Evolutionary conservation across 805 yeast species (phyloP).

Genomic region (Hanseniaspora valbyensis): DNA sequence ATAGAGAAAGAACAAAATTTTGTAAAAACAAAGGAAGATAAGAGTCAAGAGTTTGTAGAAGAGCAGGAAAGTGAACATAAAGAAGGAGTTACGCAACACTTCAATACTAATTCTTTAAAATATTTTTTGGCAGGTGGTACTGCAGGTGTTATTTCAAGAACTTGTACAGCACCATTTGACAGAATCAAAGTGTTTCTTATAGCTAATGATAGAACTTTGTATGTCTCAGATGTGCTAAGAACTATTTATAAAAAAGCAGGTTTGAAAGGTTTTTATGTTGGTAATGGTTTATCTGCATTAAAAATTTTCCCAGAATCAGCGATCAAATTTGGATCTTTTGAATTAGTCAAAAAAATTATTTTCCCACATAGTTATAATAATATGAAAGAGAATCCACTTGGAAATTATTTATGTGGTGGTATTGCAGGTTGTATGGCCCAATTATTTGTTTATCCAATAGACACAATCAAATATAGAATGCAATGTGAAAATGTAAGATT

Average conservation of each 20-base stretch:
- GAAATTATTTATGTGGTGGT: slow-evolving; percentile 86
- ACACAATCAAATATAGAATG: slow-evolving; percentile 82
- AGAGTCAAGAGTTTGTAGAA: background rate
- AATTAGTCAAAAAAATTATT: slow-evolving; percentile 71
- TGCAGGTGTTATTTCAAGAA: slow-evolving; percentile 90
- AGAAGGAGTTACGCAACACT: slow-evolving; percentile 3
- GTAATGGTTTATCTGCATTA: slow-evolving; percentile 84
- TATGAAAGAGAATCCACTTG: slow-evolving; percentile 50
- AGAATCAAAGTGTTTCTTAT: slow-evolving; percentile 86
- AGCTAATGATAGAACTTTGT: slow-evolving; percentile 51
- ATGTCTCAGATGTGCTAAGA: slow-evolving; percentile 59
- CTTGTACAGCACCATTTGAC: slow-evolving; percentile 95
- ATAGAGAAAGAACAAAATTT: slow-evolving; percentile 39
- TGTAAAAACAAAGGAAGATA: background rate
- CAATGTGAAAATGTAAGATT: slow-evolving; percentile 55
- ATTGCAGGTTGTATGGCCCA: slow-evolving; percentile 92
- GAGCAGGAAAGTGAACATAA: background rate
- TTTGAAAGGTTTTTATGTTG: slow-evolving; percentile 75
- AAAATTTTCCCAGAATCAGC: slow-evolving; percentile 96
- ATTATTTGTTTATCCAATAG: slow-evolving; percentile 87
- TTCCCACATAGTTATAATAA: slow-evolving; percentile 61
- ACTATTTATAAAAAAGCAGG: slow-evolving; percentile 72
- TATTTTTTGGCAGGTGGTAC: slow-evolving; percentile 90
- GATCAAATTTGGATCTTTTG: slow-evolving; percentile 93
- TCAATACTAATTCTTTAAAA: slow-evolving; percentile 57